A percentile compares a stretch with the other conserved stretches of the same genome.
Evolutionary conservation across 768 basidiomycete genomes (phyloP).

Genomic region (Trichaptum fuscoviolaceum): DNA sequence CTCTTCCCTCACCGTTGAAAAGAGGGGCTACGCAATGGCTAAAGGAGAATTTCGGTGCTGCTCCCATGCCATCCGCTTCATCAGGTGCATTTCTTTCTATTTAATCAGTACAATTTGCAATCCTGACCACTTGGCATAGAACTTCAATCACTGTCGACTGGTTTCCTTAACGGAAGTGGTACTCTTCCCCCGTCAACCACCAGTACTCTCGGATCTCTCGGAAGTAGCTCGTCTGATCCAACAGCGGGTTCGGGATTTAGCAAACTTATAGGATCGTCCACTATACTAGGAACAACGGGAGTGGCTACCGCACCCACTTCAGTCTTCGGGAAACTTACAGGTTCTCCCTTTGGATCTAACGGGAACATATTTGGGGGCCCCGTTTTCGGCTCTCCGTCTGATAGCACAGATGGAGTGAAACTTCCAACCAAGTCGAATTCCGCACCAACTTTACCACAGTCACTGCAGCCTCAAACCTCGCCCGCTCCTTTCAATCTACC

Average conservation of each 20-base stretch:
- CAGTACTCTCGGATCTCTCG: slow-evolving; percentile 14
- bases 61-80: slow-evolving; percentile 18
- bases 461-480: slow-evolving; percentile 9
- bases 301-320: slow-evolving; percentile 15
- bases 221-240: slow-evolving; percentile 12
- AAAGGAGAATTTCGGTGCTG: slow-evolving; percentile 26
- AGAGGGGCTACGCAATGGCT: slow-evolving; percentile 28
- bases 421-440: slow-evolving; percentile 8
- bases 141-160: not conserved
- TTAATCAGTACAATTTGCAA: not conserved
- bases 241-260: slow-evolving; percentile 12
- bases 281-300: slow-evolving; percentile 9
- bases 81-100: slow-evolving; percentile 5
- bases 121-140: not conserved
- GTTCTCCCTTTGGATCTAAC: slow-evolving; percentile 26
- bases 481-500: slow-evolving; percentile 9
- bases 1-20: slow-evolving; percentile 19
- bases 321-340: slow-evolving; percentile 30
- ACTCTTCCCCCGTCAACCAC: slow-evolving; percentile 1
- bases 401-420: not conserved
- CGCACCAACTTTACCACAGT: slow-evolving; percentile 4
- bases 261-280: slow-evolving; percentile 13
- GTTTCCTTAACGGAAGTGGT: not conserved
- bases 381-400: not conserved
- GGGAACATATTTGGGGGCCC: slow-evolving; percentile 18